Evolutionary conservation across 805 yeast genomes (phyloP), one percentile per base, ranked within the genome.

Genomic region (Myxozyma neotropica): DNA sequence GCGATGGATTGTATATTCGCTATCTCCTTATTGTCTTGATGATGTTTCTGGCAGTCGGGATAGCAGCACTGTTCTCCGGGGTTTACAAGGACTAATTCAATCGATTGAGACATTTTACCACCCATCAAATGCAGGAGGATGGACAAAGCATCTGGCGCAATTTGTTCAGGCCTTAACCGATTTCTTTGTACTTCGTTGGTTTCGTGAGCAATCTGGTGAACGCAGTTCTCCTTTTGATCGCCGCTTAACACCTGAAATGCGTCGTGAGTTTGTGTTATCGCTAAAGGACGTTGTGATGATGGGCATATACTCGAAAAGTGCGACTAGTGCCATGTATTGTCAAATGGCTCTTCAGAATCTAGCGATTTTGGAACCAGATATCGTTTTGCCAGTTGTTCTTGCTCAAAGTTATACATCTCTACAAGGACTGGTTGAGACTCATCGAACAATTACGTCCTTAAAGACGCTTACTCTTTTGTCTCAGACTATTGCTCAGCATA

Each of bases 101-200:
- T 83, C 96, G 0, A 76, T 91, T 4, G 86, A 83, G 62, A 88
- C 96, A 19, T 89, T 86, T 73, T 85, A 85, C 2, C 97, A 94
- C 72, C 99, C 99, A 5, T 91, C 98, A 0, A 92, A 92, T 71
- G 73, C 79, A n/a, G 98, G 97, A 0, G 80, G 80, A n/a, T 92
- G 98, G 97, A 81, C 96, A 0, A 73, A 80, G 27, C 76, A 85
- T 3, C 81, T 93, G 31, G 80, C 95, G 0, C 82, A 82, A 58
- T 80, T 88, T 27, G 75, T 88, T n/a, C 79, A 81, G 61, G 80
- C 83, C 45, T 74, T 89, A 53, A 80, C 85, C 0, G 72, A 68
- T 24, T 53, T 66, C 36, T 73, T 73, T 43, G 55, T 68, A 3
- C 47, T 72, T 69, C 45, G 80, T 70, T 53, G 81, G 72, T 70